These are phyloP conservation scores for Funneliformis mosseae DNA, from an alignment of 192 early-diverging fungal genomes.

Conservation along the genomic window DNA sequence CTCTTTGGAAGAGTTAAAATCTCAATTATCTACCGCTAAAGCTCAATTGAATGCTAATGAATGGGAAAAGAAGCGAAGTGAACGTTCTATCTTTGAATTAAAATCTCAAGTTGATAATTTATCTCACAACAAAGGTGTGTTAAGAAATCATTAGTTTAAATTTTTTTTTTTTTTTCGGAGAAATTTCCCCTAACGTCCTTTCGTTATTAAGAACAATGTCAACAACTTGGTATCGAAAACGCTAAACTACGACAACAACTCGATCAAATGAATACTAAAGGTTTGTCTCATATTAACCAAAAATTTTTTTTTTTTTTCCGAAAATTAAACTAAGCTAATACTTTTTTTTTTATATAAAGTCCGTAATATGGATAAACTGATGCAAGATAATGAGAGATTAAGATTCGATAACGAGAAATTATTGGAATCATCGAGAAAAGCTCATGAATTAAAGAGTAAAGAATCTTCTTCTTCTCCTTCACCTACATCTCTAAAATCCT, in stretches of 20 bases:
- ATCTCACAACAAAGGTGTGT: not conserved
- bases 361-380: not conserved
- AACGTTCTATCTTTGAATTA: not conserved
- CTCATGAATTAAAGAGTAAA: not conserved
- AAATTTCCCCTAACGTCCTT: not conserved
- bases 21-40: not conserved
- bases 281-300: not conserved
- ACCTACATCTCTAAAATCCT: not conserved
- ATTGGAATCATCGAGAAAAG: not conserved
- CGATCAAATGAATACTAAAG: not conserved
- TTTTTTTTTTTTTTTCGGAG: too few species aligned
- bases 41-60: slow-evolving; percentile 3
- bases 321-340: not conserved
- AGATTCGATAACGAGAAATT: not conserved
- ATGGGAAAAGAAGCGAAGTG: slow-evolving; percentile 6
- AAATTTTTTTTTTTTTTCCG: too few species aligned
- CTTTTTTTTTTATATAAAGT: not conserved
- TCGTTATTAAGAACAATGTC: not conserved
- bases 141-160: not conserved
- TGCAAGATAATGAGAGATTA: not conserved
- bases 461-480: not conserved
- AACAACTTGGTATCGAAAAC: not conserved
- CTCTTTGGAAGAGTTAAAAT: not conserved
- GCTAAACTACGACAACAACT: not conserved
- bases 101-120: not conserved